Conservation (phyloP, 495 filamentous ascomycete species). For the Penicillium canariense region DNA sequence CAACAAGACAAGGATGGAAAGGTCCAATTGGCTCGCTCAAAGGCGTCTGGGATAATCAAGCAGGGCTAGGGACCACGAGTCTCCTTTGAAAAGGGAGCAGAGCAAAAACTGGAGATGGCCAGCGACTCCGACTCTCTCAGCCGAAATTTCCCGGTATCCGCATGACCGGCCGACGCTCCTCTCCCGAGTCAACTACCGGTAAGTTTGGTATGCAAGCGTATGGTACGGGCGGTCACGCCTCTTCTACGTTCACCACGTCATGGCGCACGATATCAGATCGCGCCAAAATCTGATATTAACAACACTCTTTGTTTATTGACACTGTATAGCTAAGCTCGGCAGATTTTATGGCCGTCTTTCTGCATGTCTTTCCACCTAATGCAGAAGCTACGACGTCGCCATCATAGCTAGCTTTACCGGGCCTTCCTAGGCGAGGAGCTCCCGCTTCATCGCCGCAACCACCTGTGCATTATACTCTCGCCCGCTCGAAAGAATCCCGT, state of each 20-base stretch:
- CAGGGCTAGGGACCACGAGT: conserved; percentile 4
- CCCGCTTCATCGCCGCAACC: conserved; percentile 28
- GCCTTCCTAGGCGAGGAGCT: conserved; percentile 6
- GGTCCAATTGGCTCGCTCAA: conserved; percentile 10
- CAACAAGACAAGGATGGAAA: conserved; percentile 14
- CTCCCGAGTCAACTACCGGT: conserved; percentile 6
- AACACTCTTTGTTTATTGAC: too few relatives aligned
- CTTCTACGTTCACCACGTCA: conserved; percentile 16
- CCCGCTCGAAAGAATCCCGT: conserved; percentile 33
- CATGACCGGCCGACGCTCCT: conserved; percentile 17
- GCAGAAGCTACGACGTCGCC: neutral
- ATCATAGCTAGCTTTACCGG: neutral
- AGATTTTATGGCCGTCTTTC: too few relatives aligned
- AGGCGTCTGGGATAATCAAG: conserved; percentile 10
- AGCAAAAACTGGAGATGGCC: conserved; percentile 17
- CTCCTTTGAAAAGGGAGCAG: conserved; percentile 19
- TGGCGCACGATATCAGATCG: too few relatives aligned
- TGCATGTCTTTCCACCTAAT: neutral
- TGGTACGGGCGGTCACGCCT: conserved; percentile 24
- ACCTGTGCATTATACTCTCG: conserved; percentile 29
- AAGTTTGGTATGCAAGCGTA: conserved; percentile 15
- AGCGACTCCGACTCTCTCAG: conserved; percentile 16
- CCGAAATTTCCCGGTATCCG: conserved; percentile 46
- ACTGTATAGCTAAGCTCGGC: too few relatives aligned
- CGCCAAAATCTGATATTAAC: too few relatives aligned